A percentile compares a stretch with the other conserved stretches of the same genome.
Conservation (phyloP, 306 rosid genomes). For the Inga laurina region DNA sequence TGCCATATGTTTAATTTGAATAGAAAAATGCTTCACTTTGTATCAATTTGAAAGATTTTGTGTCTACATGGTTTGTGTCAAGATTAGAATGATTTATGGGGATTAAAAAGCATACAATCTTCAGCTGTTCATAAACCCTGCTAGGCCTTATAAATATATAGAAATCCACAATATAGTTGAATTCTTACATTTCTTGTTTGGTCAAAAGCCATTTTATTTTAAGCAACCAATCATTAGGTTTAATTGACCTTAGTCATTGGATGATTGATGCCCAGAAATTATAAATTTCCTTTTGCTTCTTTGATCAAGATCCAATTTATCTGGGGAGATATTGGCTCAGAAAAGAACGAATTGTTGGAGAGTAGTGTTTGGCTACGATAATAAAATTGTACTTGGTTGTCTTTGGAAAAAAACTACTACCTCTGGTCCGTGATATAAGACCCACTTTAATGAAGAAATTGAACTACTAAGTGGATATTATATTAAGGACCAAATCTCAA, state of each 20-base stretch:
- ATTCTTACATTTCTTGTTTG: background rate
- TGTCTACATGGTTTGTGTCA: background rate
- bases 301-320: slow-evolving; percentile 7
- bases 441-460: no score
- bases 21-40: background rate
- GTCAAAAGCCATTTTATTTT: background rate
- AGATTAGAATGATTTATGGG: background rate
- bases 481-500: background rate
- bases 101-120: background rate
- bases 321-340: background rate
- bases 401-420: background rate
- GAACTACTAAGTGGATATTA: no score
- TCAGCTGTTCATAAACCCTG: background rate
- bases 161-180: slow-evolving; percentile 26
- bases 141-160: slow-evolving; percentile 20
- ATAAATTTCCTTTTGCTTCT: background rate
- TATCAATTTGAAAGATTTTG: background rate
- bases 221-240: background rate
- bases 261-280: background rate
- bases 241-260: background rate
- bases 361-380: background rate
- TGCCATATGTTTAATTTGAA: background rate
- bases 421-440: background rate
- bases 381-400: slow-evolving; percentile 8
- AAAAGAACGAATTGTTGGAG: background rate